These are phyloP conservation scores for Phoma herbarum DNA, from an alignment of 2,329 filamentous ascomycete genomes.

Conservation along the genomic window DNA sequence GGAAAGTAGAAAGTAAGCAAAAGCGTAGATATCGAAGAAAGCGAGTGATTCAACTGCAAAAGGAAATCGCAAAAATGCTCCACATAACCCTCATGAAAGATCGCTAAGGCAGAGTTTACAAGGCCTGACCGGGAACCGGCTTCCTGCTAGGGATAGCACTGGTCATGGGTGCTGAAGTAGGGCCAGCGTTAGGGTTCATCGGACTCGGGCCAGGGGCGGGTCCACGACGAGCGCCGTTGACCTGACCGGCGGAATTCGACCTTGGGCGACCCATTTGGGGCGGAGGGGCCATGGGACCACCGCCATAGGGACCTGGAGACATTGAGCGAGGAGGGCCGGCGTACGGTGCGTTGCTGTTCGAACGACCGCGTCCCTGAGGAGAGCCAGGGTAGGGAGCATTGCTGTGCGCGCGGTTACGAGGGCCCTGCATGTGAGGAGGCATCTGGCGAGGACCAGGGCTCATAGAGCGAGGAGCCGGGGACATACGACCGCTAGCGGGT, in stretches of 20 bases:
- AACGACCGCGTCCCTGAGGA: slow-evolving; percentile 36
- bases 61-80: slow-evolving; percentile 27
- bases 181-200: slow-evolving; percentile 36
- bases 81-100: slow-evolving; percentile 36
- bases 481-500: slow-evolving; percentile 47
- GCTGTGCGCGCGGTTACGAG: slow-evolving; percentile 48
- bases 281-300: slow-evolving; percentile 45
- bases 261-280: slow-evolving; percentile 47
- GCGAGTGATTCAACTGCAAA: slow-evolving; percentile 12
- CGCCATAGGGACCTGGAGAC: slow-evolving; percentile 52
- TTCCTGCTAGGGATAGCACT: slow-evolving; percentile 53
- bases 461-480: slow-evolving; percentile 42
- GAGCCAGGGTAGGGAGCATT: slow-evolving; percentile 46
- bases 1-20: slow-evolving; percentile 23
- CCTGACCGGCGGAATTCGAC: slow-evolving; percentile 50
- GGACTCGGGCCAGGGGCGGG: slow-evolving; percentile 49
- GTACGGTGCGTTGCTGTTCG: slow-evolving; percentile 52
- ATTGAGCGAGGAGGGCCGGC: slow-evolving; percentile 48
- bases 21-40: slow-evolving; percentile 20
- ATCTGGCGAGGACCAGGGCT: slow-evolving; percentile 48
- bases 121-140: slow-evolving; percentile 58
- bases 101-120: slow-evolving; percentile 36
- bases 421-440: slow-evolving; percentile 34
- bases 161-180: slow-evolving; percentile 9
- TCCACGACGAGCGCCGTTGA: slow-evolving; percentile 36